phyloP scores from a whole-genome alignment of 2,329 filamentous ascomycete species.

The Trichoderma guizhouense region DNA sequence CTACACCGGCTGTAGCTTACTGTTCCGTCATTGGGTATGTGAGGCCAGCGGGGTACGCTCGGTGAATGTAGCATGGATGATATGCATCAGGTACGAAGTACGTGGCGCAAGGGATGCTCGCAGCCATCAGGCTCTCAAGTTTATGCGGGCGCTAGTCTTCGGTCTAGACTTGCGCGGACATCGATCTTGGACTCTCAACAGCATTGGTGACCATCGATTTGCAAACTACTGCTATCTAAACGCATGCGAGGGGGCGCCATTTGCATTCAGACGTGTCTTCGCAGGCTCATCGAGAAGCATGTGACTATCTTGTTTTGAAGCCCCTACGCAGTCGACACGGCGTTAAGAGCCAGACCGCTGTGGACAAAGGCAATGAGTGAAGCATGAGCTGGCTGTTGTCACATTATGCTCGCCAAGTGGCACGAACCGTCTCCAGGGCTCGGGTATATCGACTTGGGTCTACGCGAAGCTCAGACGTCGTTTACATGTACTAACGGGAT shows the following conservation, averaged over 20 bases:
- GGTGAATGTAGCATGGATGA: conserved; percentile 17
- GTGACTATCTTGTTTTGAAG: not conserved
- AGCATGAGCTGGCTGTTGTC: not conserved
- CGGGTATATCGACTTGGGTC: not conserved
- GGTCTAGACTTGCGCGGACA: conserved; percentile 12
- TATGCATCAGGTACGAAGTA: conserved; percentile 16
- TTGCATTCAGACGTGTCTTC: not conserved
- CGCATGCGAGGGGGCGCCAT: conserved; percentile 1
- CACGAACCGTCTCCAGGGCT: not conserved
- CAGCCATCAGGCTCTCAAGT: conserved; percentile 6
- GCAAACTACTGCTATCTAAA: not conserved
- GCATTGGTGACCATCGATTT: not conserved
- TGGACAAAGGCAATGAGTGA: not conserved
- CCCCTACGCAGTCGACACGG: not conserved
- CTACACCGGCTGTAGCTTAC: conserved; percentile 19
- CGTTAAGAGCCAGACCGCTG: not conserved
- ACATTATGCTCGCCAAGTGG: conserved; percentile 11
- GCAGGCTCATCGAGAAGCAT: conserved; percentile 4
- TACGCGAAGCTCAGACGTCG: not conserved
- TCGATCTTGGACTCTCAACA: not conserved
- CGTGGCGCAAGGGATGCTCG: conserved; percentile 12
- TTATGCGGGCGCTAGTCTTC: conserved; percentile 6
- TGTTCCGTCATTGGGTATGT: conserved; percentile 12
- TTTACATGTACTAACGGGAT: not conserved
- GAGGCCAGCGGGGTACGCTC: conserved; percentile 12